Evolutionary conservation across 2,329 filamentous ascomycete species (phyloP).

Genomic region (Neofusicoccum sp.): DNA sequence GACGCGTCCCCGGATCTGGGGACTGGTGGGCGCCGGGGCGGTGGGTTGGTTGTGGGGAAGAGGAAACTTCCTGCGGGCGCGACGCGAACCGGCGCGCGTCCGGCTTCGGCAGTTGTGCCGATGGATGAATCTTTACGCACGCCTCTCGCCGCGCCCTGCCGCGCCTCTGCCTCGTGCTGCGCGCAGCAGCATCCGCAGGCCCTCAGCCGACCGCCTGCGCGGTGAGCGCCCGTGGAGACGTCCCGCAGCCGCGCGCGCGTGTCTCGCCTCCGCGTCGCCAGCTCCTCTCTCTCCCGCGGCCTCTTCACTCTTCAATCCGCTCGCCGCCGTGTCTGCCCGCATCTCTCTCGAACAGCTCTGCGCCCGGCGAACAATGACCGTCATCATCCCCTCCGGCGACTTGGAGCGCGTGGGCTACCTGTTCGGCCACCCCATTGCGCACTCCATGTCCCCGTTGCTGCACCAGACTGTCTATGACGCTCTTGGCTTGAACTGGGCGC

Average conservation of each 20-base stretch:
- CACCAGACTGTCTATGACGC: slow-evolving; percentile 55
- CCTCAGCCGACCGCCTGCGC: background rate
- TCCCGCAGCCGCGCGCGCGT: background rate
- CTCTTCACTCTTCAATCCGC: slow-evolving; percentile 5
- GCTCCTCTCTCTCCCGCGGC: slow-evolving; percentile 3
- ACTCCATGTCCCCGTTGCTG: slow-evolving; percentile 56
- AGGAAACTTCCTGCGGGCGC: slow-evolving; percentile 10
- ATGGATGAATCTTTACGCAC: slow-evolving; percentile 14
- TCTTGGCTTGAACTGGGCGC: slow-evolving; percentile 53
- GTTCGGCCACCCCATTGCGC: slow-evolving; percentile 57
- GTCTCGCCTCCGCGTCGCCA: background rate
- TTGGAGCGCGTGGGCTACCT: slow-evolving; percentile 54
- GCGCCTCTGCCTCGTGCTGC: background rate
- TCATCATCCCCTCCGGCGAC: slow-evolving; percentile 19
- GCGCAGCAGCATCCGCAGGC: background rate
- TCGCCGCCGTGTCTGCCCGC: background rate
- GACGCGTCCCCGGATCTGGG: slow-evolving; percentile 10
- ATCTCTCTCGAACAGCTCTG: background rate
- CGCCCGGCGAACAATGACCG: slow-evolving; percentile 22
- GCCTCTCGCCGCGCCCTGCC: background rate
- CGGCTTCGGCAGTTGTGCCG: background rate
- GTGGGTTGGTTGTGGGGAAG: slow-evolving; percentile 1
- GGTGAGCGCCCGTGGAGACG: background rate
- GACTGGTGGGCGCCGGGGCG: background rate
- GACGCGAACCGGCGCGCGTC: no score